Conservation (phyloP, 129 eudicot species). For the Arctium lappa region DNA sequence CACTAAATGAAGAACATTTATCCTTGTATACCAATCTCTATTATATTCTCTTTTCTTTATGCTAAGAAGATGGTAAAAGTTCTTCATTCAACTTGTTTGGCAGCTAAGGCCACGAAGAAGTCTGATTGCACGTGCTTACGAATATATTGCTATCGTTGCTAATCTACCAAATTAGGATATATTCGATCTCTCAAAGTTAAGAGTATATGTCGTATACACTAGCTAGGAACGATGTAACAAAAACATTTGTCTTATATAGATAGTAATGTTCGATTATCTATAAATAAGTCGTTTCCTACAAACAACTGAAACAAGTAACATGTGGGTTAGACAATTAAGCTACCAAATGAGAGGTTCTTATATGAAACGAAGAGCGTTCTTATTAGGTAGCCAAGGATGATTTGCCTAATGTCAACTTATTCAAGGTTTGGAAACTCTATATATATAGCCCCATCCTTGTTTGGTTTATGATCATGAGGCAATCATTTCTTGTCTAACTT, state of each 20-base stretch:
- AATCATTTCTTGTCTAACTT: conserved; percentile 13
- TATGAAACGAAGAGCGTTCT: conserved; percentile 23
- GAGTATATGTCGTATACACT: not conserved
- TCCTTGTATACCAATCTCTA: not conserved
- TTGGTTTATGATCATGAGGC: conserved; percentile 22
- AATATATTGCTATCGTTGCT: conserved; percentile 1
- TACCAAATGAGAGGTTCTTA: not conserved
- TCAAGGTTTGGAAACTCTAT: not conserved
- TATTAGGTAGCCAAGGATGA: conserved; percentile 37
- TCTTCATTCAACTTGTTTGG: not conserved
- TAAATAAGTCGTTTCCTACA: conserved; percentile 9
- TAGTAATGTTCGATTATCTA: conserved; percentile 4
- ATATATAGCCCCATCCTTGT: not conserved
- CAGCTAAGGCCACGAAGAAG: not conserved
- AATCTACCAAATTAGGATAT: not conserved
- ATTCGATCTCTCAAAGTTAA: conserved; percentile 12
- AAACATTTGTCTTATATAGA: not conserved
- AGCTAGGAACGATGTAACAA: not conserved
- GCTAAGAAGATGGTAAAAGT: not conserved
- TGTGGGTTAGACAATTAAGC: not conserved
- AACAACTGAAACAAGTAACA: not conserved
- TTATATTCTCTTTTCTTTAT: conserved; percentile 5
- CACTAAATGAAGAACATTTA: not conserved
- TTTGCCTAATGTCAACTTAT: conserved; percentile 25
- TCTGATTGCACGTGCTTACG: conserved; percentile 1